Conservation (phyloP, 177 flowering plant genomes). For the Vitis hybrid region DNA sequence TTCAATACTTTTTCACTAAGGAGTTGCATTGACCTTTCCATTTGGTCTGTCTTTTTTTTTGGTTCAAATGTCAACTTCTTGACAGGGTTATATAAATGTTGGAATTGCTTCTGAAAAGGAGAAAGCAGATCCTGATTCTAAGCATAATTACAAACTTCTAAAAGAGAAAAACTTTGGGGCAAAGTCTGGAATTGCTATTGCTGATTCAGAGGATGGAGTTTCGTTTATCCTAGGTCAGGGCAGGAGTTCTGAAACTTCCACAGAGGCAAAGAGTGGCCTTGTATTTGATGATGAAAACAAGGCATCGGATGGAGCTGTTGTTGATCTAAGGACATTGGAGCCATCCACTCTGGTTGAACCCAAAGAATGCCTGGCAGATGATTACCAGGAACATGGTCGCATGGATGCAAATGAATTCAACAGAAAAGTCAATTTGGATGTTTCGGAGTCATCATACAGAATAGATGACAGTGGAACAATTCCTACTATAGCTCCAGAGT, state of each 20-base stretch:
- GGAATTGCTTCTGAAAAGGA: conserved; percentile 83
- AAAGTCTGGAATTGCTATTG: conserved; percentile 33
- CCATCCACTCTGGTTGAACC: conserved; percentile 15
- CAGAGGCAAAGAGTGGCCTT: conserved; percentile 30
- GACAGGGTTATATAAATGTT: conserved; percentile 93
- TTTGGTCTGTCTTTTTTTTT: background rate
- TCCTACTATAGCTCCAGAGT: conserved; percentile 17
- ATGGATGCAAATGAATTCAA: conserved; percentile 19
- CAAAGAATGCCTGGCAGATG: conserved; percentile 23
- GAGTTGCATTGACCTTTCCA: background rate
- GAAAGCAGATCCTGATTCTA: conserved; percentile 27
- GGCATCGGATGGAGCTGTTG: conserved; percentile 16
- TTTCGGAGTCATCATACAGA: conserved; percentile 23
- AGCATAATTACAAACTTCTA: conserved; percentile 35
- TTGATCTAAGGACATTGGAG: conserved; percentile 17
- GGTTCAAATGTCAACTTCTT: conserved; percentile 25
- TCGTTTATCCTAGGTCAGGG: conserved; percentile 56
- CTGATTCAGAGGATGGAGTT: conserved; percentile 70
- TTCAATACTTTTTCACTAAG: background rate
- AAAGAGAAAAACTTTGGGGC: conserved; percentile 36
- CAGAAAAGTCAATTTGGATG: conserved; percentile 20
- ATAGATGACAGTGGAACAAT: conserved; percentile 21
- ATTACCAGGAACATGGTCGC: conserved; percentile 22
- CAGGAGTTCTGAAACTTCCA: conserved; percentile 33
- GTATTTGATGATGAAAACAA: conserved; percentile 25